Percentiles rank a stretch among this genome's conserved stretches.
These are phyloP conservation scores for Boletus vinaceobasis DNA, from an alignment of 768 basidiomycete species.

Conservation along the genomic window DNA sequence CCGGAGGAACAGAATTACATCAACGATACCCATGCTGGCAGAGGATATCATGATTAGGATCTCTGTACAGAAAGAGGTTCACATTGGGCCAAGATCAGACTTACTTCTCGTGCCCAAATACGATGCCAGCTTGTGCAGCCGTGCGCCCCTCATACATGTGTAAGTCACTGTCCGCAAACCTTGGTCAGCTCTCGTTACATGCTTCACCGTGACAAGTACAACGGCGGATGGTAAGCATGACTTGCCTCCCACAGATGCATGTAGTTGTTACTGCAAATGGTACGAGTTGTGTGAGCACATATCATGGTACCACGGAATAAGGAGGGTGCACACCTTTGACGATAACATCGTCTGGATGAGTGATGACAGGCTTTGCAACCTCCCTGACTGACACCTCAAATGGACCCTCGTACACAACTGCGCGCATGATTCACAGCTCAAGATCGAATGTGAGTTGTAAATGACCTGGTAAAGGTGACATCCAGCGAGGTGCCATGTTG, in stretches of 20 bases:
- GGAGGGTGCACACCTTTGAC: neutral
- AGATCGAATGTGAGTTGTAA: neutral
- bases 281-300: neutral
- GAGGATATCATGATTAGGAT: neutral
- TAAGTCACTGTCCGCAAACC: neutral
- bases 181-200: neutral
- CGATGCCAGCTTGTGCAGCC: neutral
- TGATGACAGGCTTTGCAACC: slow-evolving; percentile 1
- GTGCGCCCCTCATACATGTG: slow-evolving; percentile 4
- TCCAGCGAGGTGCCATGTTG: neutral
- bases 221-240: neutral
- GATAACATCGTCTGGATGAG: slow-evolving; percentile 4
- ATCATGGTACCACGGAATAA: neutral
- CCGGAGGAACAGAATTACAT: neutral
- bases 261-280: slow-evolving; percentile 2
- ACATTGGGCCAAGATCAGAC: neutral
- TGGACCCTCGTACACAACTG: slow-evolving; percentile 4
- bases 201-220: neutral
- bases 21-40: slow-evolving; percentile 1
- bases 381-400: slow-evolving; percentile 1
- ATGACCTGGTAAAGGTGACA: neutral
- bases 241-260: slow-evolving; percentile 1
- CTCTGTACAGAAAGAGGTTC: neutral
- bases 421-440: neutral
- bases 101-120: slow-evolving; percentile 8